Base-by-base conservation (phyloP, 768 basidiomycete species). In the Boletus barrowsii region DNA sequence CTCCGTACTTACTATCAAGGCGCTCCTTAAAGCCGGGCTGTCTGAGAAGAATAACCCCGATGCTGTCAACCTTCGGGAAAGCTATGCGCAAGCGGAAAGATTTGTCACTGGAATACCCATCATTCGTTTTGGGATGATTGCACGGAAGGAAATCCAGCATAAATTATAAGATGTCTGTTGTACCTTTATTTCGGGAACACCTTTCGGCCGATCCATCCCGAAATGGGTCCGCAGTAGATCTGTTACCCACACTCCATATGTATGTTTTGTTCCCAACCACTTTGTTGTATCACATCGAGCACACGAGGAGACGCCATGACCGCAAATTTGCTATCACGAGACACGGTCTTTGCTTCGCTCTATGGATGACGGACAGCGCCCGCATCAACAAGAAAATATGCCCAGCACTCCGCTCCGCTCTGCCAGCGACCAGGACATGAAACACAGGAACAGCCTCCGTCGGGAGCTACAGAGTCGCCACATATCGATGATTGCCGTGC, bases 21-120 rank as follows among this genome's bases (percentile, higher is more conserved):
- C 67, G 15, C 76, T 87, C 22, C 76, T 88, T 37, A 77, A 74
- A 49, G 72, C 75, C 8, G 84, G 81, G 15, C 56, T 85, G 57
- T 73, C 79, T 37, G 86, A 87, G 61, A 83, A 79, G 67, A 85
- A 85, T 43, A 71, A 82, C 49, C 79, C 82, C 3, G 83, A 88
- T 64, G 80, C 79, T 4, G 80, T 81, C 11, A 86, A 86, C 60
- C 72, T 87, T 14, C 76, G 86, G 43, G 86, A 88, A 68, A 84
- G 83, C 49, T 87, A 86, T 63, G 84, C 82, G 11, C 87, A 88
- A 71, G 86, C 85, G 4, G 82, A 79, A 44, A 76, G 80, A 47
- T 80, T 88, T 62, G 79, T 77, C 5, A 85, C 79, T 51, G 86
- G 85, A 1, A 69, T 82, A 39, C 87, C 87, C 10, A 36, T 54